phyloP scores from a whole-genome alignment of 2,329 filamentous ascomycete genomes.

The Paecilomyces sp. region DNA sequence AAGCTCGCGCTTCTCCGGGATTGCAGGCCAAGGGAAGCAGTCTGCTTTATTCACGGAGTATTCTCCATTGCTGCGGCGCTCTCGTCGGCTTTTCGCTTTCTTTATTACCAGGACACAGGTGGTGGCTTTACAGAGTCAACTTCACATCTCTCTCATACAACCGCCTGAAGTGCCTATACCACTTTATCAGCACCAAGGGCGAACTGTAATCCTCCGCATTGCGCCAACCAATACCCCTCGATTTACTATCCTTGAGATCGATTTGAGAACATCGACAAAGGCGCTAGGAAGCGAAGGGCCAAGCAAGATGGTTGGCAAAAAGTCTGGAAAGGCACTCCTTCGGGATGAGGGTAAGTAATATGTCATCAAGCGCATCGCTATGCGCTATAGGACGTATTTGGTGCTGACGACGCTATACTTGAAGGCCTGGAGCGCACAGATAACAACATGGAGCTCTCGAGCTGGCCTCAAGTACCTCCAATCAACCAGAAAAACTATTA shows the following conservation, averaged over 20 bases:
- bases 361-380: neutral
- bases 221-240: neutral
- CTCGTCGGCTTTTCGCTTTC: neutral
- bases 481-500: constrained; percentile 99
- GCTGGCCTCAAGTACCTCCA: constrained; percentile 83
- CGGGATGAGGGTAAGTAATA: constrained; percentile 48
- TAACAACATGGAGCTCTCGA: constrained; percentile 94
- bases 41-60: neutral
- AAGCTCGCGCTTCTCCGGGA: constrained; percentile 10
- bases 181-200: neutral
- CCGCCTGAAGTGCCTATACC: neutral
- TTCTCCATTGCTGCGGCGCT: neutral
- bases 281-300: neutral
- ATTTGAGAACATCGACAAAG: neutral
- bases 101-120: neutral
- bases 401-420: constrained; percentile 3
- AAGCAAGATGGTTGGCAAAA: constrained; percentile 56
- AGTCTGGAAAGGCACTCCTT: constrained; percentile 55
- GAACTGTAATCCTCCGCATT: neutral
- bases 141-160: neutral
- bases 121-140: neutral
- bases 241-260: neutral
- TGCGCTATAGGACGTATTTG: neutral
- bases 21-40: constrained; percentile 1
- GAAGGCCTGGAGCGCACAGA: constrained; percentile 89